Base-by-base conservation (phyloP, 2,329 filamentous ascomycete genomes). In the Sphaerulina vaccinii region DNA sequence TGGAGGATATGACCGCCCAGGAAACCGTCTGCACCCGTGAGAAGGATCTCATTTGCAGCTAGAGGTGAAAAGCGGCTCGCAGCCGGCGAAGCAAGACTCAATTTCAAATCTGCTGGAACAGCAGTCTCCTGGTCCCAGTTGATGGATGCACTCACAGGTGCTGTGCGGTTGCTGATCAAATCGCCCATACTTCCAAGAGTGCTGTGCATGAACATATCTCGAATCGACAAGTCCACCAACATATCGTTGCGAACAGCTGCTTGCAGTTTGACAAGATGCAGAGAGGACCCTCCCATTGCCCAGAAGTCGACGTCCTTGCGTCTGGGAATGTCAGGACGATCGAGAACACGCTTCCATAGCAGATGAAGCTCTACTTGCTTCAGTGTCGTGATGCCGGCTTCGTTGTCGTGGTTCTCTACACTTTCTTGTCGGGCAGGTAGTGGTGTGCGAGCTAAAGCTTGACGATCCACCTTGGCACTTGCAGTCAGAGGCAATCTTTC, bases 21-120 rank as follows among this genome's bases (percentile, higher is more conserved):
- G 44, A 73, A 76, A 0, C 71, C 72, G 1, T 70, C 70, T 1
- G 69, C 63, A 1, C 74, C 74, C 0, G 73, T 77, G 2, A 76
- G 48, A 2, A 74, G 55, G 13, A 66, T 46, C 16, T 53, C 52
- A 1, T 7, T 41, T 9, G 18, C 23, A 22, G 22, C 5, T 16
- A 33, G 29, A 2, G 24, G 5, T 16, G 7, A 7, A 9, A 9
- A 5, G 11, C 23, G 8, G 9, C 18, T 16, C 15, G n/a, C 13
- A 5, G 23, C 45, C 27, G 24, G 18, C 32, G 27, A 37, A 11
- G 13, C 16, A 23, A 56, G 19, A n/a, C 50, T 39, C 21, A 15
- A 10, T 33, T 22, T 45, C 39, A 58, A 29, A 5, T 52, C 51
- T n/a, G 33, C 35, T 7, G 55, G 5, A 5, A 52, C 49, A 7